Base-by-base conservation (phyloP, 192 early-diverging fungal species). In the Backusella tarrabulga region DNA sequence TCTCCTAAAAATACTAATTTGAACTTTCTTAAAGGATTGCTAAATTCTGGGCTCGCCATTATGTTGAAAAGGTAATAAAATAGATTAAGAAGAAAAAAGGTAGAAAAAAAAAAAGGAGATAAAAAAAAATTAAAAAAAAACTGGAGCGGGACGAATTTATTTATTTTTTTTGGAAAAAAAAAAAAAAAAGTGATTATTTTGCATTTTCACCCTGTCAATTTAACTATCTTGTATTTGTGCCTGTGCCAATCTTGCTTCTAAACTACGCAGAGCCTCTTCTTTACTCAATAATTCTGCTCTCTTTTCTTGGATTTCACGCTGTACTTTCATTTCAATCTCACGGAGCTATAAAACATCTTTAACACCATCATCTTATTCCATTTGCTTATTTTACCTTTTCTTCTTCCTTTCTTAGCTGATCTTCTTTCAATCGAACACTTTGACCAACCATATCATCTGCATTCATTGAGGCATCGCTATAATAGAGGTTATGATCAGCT, bases 1-100 rank as follows among this genome's bases (percentile, higher is more conserved):
- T 99, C 97, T 78, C 98, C 98, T 34, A 99, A 90, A 82, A 99
- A 99, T 38, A 99, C 98, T 36, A 99, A 93, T 87, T 99, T 99
- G 87, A 96, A 98, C 85, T 98, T 98, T 80, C 89, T 88, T 68
- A 93, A 85, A 34, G 92, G 90, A 81, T 90, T 93, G 56, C 68
- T 81, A 36, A 77, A 81, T 67, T 79, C 77, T 26, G 52, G 35
- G 32, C 41, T 79, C 19, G 71, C 14, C 77, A 78, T 73, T 40
- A 11, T 40, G 38, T 36, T 23, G 26, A 41, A 11, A 69, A 15
- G 26, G 32, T 44, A 76, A 40, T 38, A 38, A 68, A 42, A 7
- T 23, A 60, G 63, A 34, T 9, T 11, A 67, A 75, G 56, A 21
- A 56, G n/a, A 75, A 44, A 68, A 60, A 11, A 29, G 11, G 34